Evolutionary conservation across 257 asterid species (phyloP).

Genomic region (Forsythia suspensa): DNA sequence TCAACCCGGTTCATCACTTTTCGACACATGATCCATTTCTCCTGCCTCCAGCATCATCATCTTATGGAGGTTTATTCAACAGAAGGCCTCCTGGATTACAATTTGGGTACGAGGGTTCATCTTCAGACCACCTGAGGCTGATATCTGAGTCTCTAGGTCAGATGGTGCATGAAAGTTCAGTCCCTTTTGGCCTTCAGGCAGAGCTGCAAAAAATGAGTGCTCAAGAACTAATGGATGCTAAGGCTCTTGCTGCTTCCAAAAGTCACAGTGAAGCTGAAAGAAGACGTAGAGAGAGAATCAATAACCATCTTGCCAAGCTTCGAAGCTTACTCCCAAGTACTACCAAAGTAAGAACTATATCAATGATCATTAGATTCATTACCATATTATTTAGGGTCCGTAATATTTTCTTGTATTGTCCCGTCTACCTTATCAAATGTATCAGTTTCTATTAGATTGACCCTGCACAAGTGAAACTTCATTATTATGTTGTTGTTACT

Average conservation of each 20-base stretch:
- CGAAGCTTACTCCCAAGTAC: conserved; percentile 88
- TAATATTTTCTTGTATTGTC: no score
- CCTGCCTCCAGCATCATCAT: conserved; percentile 43
- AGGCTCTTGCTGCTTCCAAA: conserved; percentile 92
- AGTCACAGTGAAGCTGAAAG: conserved; percentile 97
- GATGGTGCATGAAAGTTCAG: conserved; percentile 43
- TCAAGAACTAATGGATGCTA: conserved; percentile 91
- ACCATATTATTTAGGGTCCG: background rate
- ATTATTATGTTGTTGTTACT: background rate
- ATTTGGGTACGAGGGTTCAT: conserved; percentile 43
- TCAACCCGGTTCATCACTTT: conserved; percentile 33
- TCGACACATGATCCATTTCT: conserved; percentile 57
- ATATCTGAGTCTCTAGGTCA: conserved; percentile 12
- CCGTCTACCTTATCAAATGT: background rate
- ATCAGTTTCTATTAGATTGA: background rate
- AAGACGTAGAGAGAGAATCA: conserved; percentile 86
- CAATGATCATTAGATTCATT: no score
- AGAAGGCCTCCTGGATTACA: conserved; percentile 35
- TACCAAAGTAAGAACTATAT: conserved; percentile 66
- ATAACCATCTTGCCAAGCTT: conserved; percentile 82
- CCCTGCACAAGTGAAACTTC: background rate
- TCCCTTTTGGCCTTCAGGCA: conserved; percentile 80
- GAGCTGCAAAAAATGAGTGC: conserved; percentile 85
- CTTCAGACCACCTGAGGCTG: no score
- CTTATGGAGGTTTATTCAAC: conserved; percentile 49